Percentiles rank a stretch among this genome's conserved stretches.
Evolutionary conservation across 192 early-diverging fungal genomes (phyloP).

Genomic region (Coemansia sp.): DNA sequence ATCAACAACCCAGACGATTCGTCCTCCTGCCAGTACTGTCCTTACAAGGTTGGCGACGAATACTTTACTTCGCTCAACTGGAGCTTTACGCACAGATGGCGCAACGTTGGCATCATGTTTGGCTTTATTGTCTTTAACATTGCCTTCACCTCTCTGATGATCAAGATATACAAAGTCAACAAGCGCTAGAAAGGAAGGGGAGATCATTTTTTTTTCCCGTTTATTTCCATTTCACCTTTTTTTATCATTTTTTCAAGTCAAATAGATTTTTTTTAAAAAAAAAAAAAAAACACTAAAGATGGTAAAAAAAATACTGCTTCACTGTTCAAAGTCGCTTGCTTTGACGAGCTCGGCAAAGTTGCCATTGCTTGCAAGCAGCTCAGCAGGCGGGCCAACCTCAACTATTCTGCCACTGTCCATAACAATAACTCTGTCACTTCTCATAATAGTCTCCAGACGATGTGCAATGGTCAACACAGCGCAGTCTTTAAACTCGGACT

Average conservation of each 20-base stretch:
- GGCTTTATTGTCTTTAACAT: constrained; percentile 61
- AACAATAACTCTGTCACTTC: too few species aligned
- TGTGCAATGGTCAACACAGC: too few species aligned
- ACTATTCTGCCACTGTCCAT: too few species aligned
- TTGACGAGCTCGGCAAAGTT: too few species aligned
- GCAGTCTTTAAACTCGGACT: too few species aligned
- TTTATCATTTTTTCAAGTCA: neutral
- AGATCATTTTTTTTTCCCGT: neutral
- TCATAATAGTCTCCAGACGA: too few species aligned
- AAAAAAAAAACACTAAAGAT: too few species aligned
- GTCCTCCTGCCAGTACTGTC: constrained; percentile 56
- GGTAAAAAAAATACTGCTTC: too few species aligned
- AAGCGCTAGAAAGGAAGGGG: constrained; percentile 21
- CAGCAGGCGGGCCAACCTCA: too few species aligned
- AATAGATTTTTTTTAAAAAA: too few species aligned
- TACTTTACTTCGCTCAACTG: constrained; percentile 48
- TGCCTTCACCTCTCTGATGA: constrained; percentile 31
- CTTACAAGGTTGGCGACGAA: constrained; percentile 48
- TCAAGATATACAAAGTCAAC: constrained; percentile 49
- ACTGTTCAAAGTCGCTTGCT: too few species aligned
- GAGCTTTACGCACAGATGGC: constrained; percentile 60
- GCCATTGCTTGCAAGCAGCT: too few species aligned
- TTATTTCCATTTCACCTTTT: neutral
- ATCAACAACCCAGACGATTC: constrained; percentile 44
- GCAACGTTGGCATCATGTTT: constrained; percentile 64